phyloP scores from a whole-genome alignment of 2,329 filamentous ascomycete species.

The Fonsecaea pedrosoi region DNA sequence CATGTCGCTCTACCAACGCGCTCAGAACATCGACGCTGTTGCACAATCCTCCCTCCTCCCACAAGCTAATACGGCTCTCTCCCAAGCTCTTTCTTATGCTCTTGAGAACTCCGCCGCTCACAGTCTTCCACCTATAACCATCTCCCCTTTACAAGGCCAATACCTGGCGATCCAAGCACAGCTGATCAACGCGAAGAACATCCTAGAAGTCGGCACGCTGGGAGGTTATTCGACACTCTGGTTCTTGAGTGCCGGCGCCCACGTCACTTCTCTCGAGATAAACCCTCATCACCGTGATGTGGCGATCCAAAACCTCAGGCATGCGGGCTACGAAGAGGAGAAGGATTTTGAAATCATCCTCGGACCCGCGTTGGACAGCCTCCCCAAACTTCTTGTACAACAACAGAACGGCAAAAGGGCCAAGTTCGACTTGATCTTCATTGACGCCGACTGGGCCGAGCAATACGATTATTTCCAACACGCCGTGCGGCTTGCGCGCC shows the following conservation, averaged over 20 bases:
- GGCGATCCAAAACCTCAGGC: conserved; percentile 53
- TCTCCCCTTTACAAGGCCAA: conserved; percentile 49
- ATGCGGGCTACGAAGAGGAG: conserved; percentile 47
- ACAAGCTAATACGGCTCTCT: conserved; percentile 5
- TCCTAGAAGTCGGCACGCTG: conserved; percentile 63
- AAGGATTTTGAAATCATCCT: conserved; percentile 52
- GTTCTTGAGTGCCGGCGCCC: conserved; percentile 52
- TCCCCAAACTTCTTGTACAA: conserved; percentile 49
- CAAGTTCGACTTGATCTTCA: conserved; percentile 60
- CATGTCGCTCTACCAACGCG: conserved; percentile 10
- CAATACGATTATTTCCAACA: conserved; percentile 59
- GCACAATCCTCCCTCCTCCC: conserved; percentile 10
- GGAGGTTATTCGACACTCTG: conserved; percentile 63
- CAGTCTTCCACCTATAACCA: conserved; percentile 44
- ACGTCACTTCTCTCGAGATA: conserved; percentile 61
- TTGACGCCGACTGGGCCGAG: conserved; percentile 61
- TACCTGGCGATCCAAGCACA: conserved; percentile 50
- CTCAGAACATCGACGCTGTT: conserved; percentile 10
- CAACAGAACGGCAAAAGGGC: conserved; percentile 40
- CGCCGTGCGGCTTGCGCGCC: conserved; percentile 51
- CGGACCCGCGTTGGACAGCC: conserved; percentile 54
- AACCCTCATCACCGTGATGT: conserved; percentile 55
- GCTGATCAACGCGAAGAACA: conserved; percentile 46
- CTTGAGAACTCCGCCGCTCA: conserved; percentile 24
- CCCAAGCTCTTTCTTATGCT: conserved; percentile 17